phyloP scores from a whole-genome alignment of 306 rosid species.

The Dryas octopetala region DNA sequence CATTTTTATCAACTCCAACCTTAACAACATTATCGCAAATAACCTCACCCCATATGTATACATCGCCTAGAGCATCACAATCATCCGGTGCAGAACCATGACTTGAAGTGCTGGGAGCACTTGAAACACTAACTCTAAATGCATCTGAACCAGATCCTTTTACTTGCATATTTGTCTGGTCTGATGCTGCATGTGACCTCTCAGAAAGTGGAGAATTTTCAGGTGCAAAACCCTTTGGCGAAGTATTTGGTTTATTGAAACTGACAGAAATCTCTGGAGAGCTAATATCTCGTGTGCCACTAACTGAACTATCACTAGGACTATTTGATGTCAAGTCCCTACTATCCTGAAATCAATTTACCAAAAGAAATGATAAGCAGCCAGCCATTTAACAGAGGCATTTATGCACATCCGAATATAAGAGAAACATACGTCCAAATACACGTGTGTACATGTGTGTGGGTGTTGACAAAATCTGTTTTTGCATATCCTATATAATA shows the following conservation, averaged over 20 bases:
- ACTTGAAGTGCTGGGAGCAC: constrained; percentile 98
- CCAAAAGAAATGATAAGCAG: constrained; percentile 31
- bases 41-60: constrained; percentile 95
- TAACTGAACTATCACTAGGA: constrained; percentile 71
- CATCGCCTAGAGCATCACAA: constrained; percentile 93
- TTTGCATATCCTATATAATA: neutral
- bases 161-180: constrained; percentile 80
- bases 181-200: constrained; percentile 75
- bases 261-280: constrained; percentile 73
- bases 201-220: constrained; percentile 55
- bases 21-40: constrained; percentile 67
- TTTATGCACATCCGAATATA: constrained; percentile 10
- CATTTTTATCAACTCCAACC: constrained; percentile 68
- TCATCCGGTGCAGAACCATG: constrained; percentile 97
- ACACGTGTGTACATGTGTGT: neutral
- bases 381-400: constrained; percentile 21
- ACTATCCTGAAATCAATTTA: constrained; percentile 71
- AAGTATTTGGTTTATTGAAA: constrained; percentile 45
- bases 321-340: constrained; percentile 80
- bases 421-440: neutral
- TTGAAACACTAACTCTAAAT: constrained; percentile 96
- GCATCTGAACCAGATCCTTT: constrained; percentile 94
- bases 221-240: constrained; percentile 54
- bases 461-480: neutral
- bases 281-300: constrained; percentile 59